Evolutionary conservation across 1,284 basidiomycete species (phyloP).

Genomic region (Trametes hirsuta): DNA sequence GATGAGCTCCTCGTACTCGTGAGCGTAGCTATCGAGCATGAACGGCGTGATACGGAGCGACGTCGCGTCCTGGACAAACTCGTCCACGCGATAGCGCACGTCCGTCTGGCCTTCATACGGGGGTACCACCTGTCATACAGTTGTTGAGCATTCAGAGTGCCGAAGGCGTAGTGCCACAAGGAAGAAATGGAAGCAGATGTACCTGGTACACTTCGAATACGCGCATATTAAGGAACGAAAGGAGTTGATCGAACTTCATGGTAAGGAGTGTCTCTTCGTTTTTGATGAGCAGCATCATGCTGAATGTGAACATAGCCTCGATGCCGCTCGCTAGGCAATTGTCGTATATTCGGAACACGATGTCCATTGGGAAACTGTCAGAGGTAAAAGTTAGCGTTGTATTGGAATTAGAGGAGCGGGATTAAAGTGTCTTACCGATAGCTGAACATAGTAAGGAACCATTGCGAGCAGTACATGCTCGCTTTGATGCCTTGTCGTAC

Average conservation of each 20-base stretch:
- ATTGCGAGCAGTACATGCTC: constrained; percentile 96
- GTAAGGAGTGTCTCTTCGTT: constrained; percentile 82
- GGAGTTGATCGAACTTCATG: constrained; percentile 88
- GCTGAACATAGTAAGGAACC: constrained; percentile 98
- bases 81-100: constrained; percentile 66
- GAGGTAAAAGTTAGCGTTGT: too few species aligned
- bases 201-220: constrained; percentile 86
- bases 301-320: constrained; percentile 96
- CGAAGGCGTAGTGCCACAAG: not conserved
- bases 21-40: constrained; percentile 87
- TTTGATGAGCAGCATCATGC: constrained; percentile 83
- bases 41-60: constrained; percentile 86
- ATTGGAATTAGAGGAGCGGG: not conserved
- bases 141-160: not conserved
- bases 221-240: constrained; percentile 78
- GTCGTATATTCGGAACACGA: constrained; percentile 96
- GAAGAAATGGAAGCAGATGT: constrained; percentile 17
- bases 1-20: constrained; percentile 82
- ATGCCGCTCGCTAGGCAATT: constrained; percentile 96
- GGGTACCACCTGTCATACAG: constrained; percentile 32
- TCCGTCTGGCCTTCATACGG: constrained; percentile 31
- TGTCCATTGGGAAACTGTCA: constrained; percentile 87
- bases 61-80: constrained; percentile 86
- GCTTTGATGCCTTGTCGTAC: constrained; percentile 93
- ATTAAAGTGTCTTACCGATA: constrained; percentile 65